Conservation (phyloP, 2,329 filamentous ascomycete species). For the Thyridium curvatum region DNA sequence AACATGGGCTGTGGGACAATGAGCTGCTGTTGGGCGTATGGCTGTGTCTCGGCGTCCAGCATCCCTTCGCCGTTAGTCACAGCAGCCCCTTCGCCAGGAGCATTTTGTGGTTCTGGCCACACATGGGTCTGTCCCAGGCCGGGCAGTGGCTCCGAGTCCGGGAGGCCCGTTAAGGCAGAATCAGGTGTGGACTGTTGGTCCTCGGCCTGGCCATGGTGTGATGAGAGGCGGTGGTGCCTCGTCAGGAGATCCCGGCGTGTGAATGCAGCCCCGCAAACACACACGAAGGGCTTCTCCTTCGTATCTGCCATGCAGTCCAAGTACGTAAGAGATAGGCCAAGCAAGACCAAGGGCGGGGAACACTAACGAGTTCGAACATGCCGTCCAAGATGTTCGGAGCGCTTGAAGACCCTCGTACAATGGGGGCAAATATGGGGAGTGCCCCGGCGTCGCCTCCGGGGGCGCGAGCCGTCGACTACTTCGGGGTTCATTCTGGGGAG, state of each 20-base stretch:
- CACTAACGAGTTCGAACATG: conserved; percentile 38
- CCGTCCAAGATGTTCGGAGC: conserved; percentile 38
- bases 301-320: conserved; percentile 25
- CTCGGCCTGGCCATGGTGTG: conserved; percentile 21
- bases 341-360: not conserved
- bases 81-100: conserved; percentile 7
- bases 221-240: conserved; percentile 32
- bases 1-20: no score
- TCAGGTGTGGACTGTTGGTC: not conserved
- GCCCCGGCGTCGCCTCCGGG: conserved; percentile 13
- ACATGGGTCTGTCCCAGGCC: not conserved
- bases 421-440: conserved; percentile 26
- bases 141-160: not conserved
- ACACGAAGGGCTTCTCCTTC: conserved; percentile 40
- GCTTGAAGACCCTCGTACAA: conserved; percentile 36
- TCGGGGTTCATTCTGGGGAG: conserved; percentile 4
- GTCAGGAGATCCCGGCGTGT: conserved; percentile 36
- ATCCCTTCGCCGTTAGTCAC: no score
- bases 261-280: conserved; percentile 36
- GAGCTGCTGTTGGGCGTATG: conserved; percentile 12
- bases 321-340: not conserved
- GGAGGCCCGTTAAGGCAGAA: not conserved
- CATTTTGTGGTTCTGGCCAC: not conserved
- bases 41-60: conserved; percentile 17
- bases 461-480: conserved; percentile 1